Base-by-base conservation (phyloP, 2,329 filamentous ascomycete genomes). In the Dothideomycetes sp. region DNA sequence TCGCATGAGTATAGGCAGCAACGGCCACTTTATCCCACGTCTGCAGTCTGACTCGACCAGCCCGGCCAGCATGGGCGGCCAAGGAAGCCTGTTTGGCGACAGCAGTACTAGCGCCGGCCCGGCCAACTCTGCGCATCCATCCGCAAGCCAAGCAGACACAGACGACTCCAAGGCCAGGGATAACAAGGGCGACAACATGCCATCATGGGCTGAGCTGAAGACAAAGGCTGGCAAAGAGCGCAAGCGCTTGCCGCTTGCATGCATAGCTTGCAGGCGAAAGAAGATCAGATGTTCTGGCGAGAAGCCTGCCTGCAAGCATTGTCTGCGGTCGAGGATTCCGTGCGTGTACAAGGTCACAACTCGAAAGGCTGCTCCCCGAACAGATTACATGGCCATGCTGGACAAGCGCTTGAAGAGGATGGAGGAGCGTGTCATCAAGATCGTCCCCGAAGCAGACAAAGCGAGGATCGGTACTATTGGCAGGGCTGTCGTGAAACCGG, bases 321-420 rank as follows among this genome's bases (percentile, higher is more conserved):
- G 91, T 57, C 70, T 93, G 43, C 77, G 88, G 41, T 94, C 89
- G 37, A 77, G 89, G 32, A 93, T 94, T 50, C 89, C 89, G 2
- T 98, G 91, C 58, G 88, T 96, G 4, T 98, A 96, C 71, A 96
- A 96, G 56, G 86, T 94, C 44, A 96, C 88, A 0, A 87, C 88
- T 3, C 75, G 91, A 44, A 96, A 96, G 60, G 87, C 89, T 1
- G 87, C 88, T 3, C 91, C 91, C 3, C 75, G 91, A 38, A 96
- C 91, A 14, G 91, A 96, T 61, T 96, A 96, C 61, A 96, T 96
- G 91, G 87, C 88, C 31, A 96, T 96, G 87, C 66, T 96, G 52
- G 91, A 96, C 63, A 95, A 94, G 63, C 76, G 91, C 38, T 62
- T 96, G 49, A 95, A 94, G 67, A 74, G 89, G 42, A 96, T 96